These are phyloP conservation scores for Laburnicola sp. DNA, from an alignment of 2,329 filamentous ascomycete species.

Conservation along the genomic window DNA sequence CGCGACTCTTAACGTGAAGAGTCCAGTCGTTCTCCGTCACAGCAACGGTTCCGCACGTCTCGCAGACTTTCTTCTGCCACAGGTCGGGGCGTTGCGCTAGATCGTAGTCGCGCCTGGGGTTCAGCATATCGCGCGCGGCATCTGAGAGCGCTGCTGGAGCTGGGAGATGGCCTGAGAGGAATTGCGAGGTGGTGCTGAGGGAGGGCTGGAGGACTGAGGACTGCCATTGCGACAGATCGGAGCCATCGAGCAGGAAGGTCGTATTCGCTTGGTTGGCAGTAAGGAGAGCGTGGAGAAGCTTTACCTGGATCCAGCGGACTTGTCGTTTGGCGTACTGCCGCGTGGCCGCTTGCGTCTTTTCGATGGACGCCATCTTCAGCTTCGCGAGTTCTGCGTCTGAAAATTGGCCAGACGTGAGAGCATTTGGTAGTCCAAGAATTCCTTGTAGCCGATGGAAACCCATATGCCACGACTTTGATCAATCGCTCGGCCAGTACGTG, in stretches of 20 bases:
- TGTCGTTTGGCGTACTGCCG: constrained; percentile 87
- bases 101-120: constrained; percentile 58
- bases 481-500: constrained; percentile 55
- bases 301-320: constrained; percentile 81
- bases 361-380: constrained; percentile 64
- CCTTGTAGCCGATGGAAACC: constrained; percentile 95
- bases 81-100: constrained; percentile 48
- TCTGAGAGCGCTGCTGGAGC: constrained; percentile 58
- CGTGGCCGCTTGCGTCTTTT: constrained; percentile 79
- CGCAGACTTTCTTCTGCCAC: constrained; percentile 64
- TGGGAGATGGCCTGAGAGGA: constrained; percentile 63
- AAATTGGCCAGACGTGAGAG: constrained; percentile 32
- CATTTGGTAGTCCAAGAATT: constrained; percentile 73
- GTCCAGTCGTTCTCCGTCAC: constrained; percentile 62
- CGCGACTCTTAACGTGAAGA: constrained; percentile 58
- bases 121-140: constrained; percentile 60
- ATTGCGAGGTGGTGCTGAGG: constrained; percentile 61
- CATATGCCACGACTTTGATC: constrained; percentile 86
- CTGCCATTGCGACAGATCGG: constrained; percentile 65
- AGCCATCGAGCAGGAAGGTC: constrained; percentile 82
- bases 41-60: constrained; percentile 65
- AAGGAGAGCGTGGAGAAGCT: constrained; percentile 71
- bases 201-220: constrained; percentile 68
- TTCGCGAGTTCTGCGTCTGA: constrained; percentile 52
- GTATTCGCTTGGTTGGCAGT: constrained; percentile 57